Evolutionary conservation across 345 rosid species (phyloP), one percentile per base, ranked within the genome.

Genomic region (Camelina hispida): DNA sequence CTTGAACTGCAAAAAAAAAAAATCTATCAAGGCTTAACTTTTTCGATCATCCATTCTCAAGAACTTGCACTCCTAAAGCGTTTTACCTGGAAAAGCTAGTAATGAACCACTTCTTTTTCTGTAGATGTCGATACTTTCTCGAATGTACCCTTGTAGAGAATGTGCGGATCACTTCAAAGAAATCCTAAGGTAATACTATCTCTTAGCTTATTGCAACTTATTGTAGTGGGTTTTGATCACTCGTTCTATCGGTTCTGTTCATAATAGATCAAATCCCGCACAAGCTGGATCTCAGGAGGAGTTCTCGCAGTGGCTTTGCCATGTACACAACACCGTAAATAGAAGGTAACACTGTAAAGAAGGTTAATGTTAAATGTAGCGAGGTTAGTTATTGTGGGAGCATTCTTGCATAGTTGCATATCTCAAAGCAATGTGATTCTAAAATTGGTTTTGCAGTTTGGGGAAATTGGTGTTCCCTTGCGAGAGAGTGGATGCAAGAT

Each of bases 131-230:
- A 90, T 95, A 82, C 73, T 95, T 80, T 89, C 97, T 60, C 83
- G 96, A 62, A 86, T 92, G 84, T 92, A 95, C 77, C 98, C 97
- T 73, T 92, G 99, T 86, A 85, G 87, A 84, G 94, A 92, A 78
- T 95, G 98, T 69, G 97, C 98, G 1, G 98, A 89, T 82, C 99
- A 95, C 81, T 95, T 92, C 59, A 89, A 88, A 85, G 97, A 95
- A 71, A 86, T 92, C 61, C 72, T 95, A 64, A 92, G 97, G 99
- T 90, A 82, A 38, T 44, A 12, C 62, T 30, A 46, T 62, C 61
- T 66, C 37, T 34, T 69, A 70, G 34, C 52, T 65, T 50, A 47
- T 38, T 71, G 38, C 32, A 58, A 22, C 17, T 9, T 50, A 50
- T 32, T 32, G 12, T 43, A 38, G 43, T 69, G 3, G 23, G 67